Evolutionary conservation across 2,329 filamentous ascomycete species (phyloP).

Genomic region (Fusarium verticillioides): DNA sequence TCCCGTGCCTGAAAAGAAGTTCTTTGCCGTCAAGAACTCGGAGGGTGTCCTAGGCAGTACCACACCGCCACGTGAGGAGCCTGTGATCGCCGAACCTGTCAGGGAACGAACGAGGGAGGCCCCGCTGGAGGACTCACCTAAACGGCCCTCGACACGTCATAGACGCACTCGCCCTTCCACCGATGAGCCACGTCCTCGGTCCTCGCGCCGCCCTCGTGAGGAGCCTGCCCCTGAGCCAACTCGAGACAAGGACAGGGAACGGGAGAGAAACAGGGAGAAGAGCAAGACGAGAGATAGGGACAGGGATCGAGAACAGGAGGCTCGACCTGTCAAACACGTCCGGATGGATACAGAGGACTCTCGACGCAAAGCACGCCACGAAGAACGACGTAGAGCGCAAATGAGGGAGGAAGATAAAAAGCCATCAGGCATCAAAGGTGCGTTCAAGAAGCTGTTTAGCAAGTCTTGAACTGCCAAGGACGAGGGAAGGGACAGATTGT

Average conservation of each 20-base stretch:
- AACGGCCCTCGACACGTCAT: conserved; percentile 44
- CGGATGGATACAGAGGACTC: conserved; percentile 50
- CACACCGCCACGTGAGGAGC: conserved; percentile 42
- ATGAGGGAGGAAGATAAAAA: conserved; percentile 49
- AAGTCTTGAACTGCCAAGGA: conserved; percentile 32
- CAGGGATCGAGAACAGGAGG: conserved; percentile 6
- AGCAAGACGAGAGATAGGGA: conserved; percentile 16
- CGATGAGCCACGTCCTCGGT: conserved; percentile 38
- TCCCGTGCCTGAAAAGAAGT: conserved; percentile 50
- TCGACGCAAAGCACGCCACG: conserved; percentile 49
- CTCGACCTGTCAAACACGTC: conserved; percentile 35
- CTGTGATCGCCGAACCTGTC: conserved; percentile 26
- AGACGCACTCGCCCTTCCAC: conserved; percentile 30
- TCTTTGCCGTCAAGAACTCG: conserved; percentile 55
- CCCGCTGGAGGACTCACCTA: conserved; percentile 44
- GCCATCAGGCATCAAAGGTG: conserved; percentile 45
- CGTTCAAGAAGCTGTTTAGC: conserved; percentile 48
- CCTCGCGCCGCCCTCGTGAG: conserved; percentile 37
- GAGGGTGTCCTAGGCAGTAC: conserved; percentile 48
- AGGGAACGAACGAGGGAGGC: conserved; percentile 42
- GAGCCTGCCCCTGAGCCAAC: conserved; percentile 27
- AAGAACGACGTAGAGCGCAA: conserved; percentile 48
- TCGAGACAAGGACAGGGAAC: conserved; percentile 24
- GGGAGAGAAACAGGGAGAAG: conserved; percentile 20
- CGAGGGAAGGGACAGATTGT: conserved; percentile 9